These are phyloP conservation scores for Saccharomyces hybrid DNA, from an alignment of 1,139 yeast genomes.

Conservation along the genomic window DNA sequence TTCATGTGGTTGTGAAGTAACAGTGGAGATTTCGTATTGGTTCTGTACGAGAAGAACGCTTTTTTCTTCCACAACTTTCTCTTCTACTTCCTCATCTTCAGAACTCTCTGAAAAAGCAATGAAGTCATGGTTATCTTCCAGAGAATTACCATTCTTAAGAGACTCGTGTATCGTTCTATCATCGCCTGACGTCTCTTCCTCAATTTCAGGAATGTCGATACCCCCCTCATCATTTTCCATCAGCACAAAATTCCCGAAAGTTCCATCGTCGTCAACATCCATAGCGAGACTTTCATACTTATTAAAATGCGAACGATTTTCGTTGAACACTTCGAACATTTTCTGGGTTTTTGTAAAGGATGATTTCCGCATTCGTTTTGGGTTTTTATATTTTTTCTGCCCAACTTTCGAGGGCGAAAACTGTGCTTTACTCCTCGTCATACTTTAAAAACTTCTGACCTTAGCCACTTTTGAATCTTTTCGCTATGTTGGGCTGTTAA, in stretches of 20 bases:
- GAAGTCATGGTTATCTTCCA: slow-evolving; percentile 37
- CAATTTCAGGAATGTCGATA: slow-evolving; percentile 11
- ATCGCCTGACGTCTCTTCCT: slow-evolving; percentile 6
- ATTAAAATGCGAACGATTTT: slow-evolving; percentile 22
- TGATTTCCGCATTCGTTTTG: slow-evolving; percentile 25
- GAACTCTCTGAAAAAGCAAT: slow-evolving; percentile 33
- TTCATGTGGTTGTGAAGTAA: background rate
- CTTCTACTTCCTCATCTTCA: slow-evolving; percentile 21
- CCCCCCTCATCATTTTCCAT: slow-evolving; percentile 11
- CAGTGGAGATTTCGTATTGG: background rate
- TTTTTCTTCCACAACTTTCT: slow-evolving; percentile 15
- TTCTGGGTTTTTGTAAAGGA: slow-evolving; percentile 27
- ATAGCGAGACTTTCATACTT: slow-evolving; percentile 23
- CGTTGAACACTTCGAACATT: slow-evolving; percentile 25
- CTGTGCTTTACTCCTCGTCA: slow-evolving; percentile 1
- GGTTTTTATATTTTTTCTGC: background rate
- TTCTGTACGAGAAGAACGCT: background rate
- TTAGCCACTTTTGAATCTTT: background rate
- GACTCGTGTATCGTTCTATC: slow-evolving; percentile 2
- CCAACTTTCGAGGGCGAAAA: slow-evolving; percentile 3
- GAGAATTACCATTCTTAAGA: slow-evolving; percentile 30
- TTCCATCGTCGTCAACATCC: slow-evolving; percentile 10
- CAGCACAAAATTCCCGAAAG: slow-evolving; percentile 2
- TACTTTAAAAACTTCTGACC: background rate
- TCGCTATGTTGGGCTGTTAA: too few species aligned